A percentile compares a stretch with the other conserved stretches of the same genome.
These are phyloP conservation scores for Pleurozium schreberi DNA, from an alignment of 225 moss, liverwort and hornwort genomes.

Conservation along the genomic window DNA sequence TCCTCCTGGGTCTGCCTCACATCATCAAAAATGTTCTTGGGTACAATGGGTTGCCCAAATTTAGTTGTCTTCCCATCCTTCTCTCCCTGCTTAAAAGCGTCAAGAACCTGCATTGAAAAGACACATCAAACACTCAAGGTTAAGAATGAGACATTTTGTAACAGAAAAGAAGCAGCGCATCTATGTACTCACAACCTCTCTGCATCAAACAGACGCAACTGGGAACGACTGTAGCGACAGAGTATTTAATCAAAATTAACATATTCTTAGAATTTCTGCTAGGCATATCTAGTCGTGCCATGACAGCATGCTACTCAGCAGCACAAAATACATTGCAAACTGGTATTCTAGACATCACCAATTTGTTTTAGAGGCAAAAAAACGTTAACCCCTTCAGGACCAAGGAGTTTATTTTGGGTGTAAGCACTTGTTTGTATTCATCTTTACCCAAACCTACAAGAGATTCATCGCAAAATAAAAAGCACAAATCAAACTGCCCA, in stretches of 20 bases:
- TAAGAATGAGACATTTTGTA: background rate
- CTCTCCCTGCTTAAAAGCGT: constrained; percentile 85
- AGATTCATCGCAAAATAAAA: background rate
- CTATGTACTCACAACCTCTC: background rate
- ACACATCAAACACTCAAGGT: background rate
- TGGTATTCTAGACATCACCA: background rate
- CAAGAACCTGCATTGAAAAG: constrained; percentile 47
- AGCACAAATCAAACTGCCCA: background rate
- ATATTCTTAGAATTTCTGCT: background rate
- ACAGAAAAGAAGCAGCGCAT: background rate
- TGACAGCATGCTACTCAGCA: background rate
- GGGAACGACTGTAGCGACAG: background rate
- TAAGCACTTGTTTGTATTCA: background rate
- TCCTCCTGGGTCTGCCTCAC: constrained; percentile 84
- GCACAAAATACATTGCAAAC: background rate
- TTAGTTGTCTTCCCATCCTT: constrained; percentile 70
- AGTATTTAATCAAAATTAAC: background rate
- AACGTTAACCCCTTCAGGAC: background rate
- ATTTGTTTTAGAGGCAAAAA: background rate
- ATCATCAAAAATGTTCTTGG: constrained; percentile 87
- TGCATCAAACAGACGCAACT: background rate
- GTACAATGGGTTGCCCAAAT: constrained; percentile 87
- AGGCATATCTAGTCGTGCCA: background rate
- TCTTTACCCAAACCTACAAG: background rate
- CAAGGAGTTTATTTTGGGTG: background rate